phyloP scores from a whole-genome alignment of 1,284 basidiomycete species.

The Cryptococcus depauperatus region DNA sequence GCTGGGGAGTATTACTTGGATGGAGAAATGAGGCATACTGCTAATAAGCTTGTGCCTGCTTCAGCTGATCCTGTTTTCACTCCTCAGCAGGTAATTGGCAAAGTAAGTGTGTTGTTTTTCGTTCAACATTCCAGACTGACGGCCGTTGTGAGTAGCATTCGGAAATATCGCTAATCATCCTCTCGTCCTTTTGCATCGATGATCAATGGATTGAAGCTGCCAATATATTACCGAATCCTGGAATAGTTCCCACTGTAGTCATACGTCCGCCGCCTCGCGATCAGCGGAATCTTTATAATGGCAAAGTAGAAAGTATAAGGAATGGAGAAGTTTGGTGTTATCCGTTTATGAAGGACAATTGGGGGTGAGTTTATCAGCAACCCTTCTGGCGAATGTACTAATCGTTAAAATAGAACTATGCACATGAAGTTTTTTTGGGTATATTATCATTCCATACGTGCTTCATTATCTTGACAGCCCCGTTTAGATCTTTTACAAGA shows the following conservation, averaged over 20 bases:
- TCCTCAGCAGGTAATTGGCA: constrained; percentile 24
- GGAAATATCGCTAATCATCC: constrained; percentile 33
- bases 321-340: constrained; percentile 31
- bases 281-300: constrained; percentile 18
- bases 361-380: constrained; percentile 21
- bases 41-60: constrained; percentile 21
- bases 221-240: constrained; percentile 24
- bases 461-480: constrained; percentile 1
- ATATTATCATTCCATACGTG: constrained; percentile 3
- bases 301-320: constrained; percentile 26
- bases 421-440: constrained; percentile 45
- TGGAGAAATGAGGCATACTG: constrained; percentile 35
- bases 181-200: constrained; percentile 33
- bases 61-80: constrained; percentile 24
- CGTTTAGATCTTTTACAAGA: constrained; percentile 42
- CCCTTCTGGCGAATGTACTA: background rate
- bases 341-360: constrained; percentile 29
- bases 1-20: constrained; percentile 39
- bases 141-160: constrained; percentile 19
- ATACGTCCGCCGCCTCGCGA: constrained; percentile 28
- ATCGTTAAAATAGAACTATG: constrained; percentile 11
- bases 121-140: background rate
- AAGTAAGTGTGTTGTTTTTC: constrained; percentile 19
- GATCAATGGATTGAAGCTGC: constrained; percentile 28
- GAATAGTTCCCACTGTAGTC: constrained; percentile 25